A percentile compares a stretch with the other conserved stretches of the same genome.
These are phyloP conservation scores for Metarhizium robertsii DNA, from an alignment of 2,329 filamentous ascomycete species.

Conservation along the genomic window DNA sequence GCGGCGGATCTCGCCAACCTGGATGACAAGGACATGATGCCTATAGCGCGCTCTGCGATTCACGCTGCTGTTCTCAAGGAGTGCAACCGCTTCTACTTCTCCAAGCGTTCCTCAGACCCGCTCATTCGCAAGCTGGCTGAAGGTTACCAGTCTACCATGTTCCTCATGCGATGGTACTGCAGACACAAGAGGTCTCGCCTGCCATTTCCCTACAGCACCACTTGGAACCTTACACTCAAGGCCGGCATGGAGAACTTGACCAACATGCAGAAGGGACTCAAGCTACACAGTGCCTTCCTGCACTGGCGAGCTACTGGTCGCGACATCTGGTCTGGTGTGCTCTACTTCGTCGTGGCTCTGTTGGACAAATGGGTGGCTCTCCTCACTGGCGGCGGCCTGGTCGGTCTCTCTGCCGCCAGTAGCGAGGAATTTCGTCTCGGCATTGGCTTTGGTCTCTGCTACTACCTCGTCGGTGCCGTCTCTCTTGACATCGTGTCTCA, in stretches of 20 bases:
- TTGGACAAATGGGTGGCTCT: background rate
- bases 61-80: background rate
- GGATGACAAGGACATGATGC: background rate
- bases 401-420: background rate
- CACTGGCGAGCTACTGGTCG: background rate
- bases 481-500: background rate
- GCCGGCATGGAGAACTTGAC: background rate
- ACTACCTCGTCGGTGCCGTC: background rate
- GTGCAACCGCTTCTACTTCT: background rate
- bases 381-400: background rate
- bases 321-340: background rate
- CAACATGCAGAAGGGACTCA: background rate
- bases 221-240: background rate
- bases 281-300: background rate
- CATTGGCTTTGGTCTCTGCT: background rate
- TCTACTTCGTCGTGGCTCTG: background rate
- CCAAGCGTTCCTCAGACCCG: background rate
- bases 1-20: background rate
- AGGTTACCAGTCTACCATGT: background rate
- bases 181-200: background rate
- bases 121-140: background rate
- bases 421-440: background rate
- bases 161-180: background rate
- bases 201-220: background rate
- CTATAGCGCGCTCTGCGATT: background rate